Evolutionary conservation across 306 rosid genomes (phyloP).

Genomic region (Begonia masoniana): DNA sequence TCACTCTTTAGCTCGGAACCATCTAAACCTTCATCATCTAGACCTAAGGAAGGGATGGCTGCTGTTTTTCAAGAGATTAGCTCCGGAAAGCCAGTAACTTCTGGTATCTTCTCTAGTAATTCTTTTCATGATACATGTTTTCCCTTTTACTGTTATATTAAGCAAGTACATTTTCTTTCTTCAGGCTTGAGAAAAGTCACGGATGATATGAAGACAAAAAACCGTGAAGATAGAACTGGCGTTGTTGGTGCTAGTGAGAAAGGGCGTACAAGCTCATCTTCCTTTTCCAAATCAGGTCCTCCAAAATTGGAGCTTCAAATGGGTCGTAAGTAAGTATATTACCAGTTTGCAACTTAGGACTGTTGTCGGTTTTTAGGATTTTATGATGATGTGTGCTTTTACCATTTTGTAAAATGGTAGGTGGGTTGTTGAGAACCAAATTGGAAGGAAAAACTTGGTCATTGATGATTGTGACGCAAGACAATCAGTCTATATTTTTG

Average conservation of each 20-base stretch:
- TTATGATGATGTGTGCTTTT: constrained; percentile 5
- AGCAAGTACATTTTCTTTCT: not conserved
- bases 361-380: constrained; percentile 5
- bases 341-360: too few relatives aligned
- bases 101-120: constrained; percentile 32
- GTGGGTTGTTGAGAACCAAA: constrained; percentile 99
- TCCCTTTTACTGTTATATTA: constrained; percentile 6
- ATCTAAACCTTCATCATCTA: constrained; percentile 78
- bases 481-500: constrained; percentile 86
- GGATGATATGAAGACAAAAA: constrained; percentile 84
- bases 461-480: constrained; percentile 87
- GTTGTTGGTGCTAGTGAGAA: constrained; percentile 46
- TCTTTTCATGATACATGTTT: not conserved
- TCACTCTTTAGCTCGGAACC: constrained; percentile 72
- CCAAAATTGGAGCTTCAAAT: constrained; percentile 93
- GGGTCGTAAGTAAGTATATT: constrained; percentile 87
- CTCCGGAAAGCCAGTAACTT: constrained; percentile 51
- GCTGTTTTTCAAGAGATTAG: constrained; percentile 81
- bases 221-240: constrained; percentile 74
- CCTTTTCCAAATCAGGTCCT: constrained; percentile 62
- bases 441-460: constrained; percentile 66
- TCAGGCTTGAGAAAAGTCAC: constrained; percentile 89
- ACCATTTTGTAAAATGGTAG: constrained; percentile 16
- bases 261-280: constrained; percentile 33
- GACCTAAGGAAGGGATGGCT: constrained; percentile 74